These are phyloP conservation scores for Serpula lacrymans DNA, from an alignment of 768 basidiomycete genomes.

Conservation along the genomic window DNA sequence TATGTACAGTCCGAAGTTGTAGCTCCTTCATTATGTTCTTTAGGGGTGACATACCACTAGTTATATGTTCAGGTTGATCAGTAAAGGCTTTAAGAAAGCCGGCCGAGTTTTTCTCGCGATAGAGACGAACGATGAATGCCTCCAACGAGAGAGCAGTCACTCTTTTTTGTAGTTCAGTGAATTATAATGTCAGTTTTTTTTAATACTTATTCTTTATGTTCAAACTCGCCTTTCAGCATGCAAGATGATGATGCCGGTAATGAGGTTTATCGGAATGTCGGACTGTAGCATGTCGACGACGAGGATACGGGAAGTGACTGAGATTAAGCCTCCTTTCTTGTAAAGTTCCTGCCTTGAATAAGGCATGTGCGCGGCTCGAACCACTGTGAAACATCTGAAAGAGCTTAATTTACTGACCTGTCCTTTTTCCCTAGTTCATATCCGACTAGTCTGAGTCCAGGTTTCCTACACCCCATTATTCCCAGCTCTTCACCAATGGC, in stretches of 20 bases:
- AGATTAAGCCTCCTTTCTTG: slow-evolving; percentile 83
- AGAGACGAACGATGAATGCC: slow-evolving; percentile 90
- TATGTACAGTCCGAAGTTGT: slow-evolving; percentile 81
- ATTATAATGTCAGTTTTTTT: neutral
- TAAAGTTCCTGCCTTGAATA: slow-evolving; percentile 73
- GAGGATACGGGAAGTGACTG: slow-evolving; percentile 90
- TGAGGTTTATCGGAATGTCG: slow-evolving; percentile 79
- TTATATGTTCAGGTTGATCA: slow-evolving; percentile 95
- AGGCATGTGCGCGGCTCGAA: slow-evolving; percentile 6
- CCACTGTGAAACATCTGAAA: neutral
- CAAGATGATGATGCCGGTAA: slow-evolving; percentile 86
- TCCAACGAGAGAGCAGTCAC: slow-evolving; percentile 83
- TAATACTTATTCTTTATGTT: neutral
- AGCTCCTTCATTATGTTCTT: slow-evolving; percentile 92
- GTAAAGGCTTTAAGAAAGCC: slow-evolving; percentile 98
- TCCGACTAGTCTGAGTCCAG: slow-evolving; percentile 77
- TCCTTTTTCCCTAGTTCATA: slow-evolving; percentile 81
- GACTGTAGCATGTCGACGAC: slow-evolving; percentile 92
- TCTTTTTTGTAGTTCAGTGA: no score
- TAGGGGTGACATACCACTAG: slow-evolving; percentile 86
- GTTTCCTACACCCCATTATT: slow-evolving; percentile 85
- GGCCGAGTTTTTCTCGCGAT: slow-evolving; percentile 80
- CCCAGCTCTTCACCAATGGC: slow-evolving; percentile 92
- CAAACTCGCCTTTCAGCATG: slow-evolving; percentile 80
- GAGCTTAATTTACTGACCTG: slow-evolving; percentile 60